Evolutionary conservation across 2,329 filamentous ascomycete genomes (phyloP), one percentile per base, ranked within the genome.

Genomic region (Paecilomyces variotii): DNA sequence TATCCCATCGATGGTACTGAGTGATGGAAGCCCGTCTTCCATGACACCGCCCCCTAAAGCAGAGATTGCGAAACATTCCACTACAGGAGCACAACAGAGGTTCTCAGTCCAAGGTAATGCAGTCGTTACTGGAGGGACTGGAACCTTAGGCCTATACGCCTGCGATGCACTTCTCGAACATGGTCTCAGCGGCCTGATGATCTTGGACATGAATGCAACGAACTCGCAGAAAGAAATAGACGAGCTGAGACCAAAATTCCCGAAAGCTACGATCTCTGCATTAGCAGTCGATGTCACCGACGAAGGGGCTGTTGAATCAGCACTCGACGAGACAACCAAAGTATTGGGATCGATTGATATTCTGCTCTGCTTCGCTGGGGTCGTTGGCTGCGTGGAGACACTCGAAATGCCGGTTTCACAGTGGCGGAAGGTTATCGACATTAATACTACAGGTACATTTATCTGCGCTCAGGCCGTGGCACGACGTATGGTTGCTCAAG

Each of bases 401-500:
- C 70, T 88, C 0, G 82, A 87, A 1, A 84, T 86, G 75, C 73
- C 78, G 0, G 72, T 80, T 0, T 74, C 78, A 1, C 78, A 87
- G 63, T 91, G 84, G 81, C 80, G 84, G 5, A 79, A 80, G 28
- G 81, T 87, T 0, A 66, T 91, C 24, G 87, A 90, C 58, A 81
- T 91, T 67, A 92, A 92, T 68, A 83, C 86, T 1, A 88, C 86
- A 0, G 89, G 88, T 0, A 77, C 81, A 0, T 92, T 90, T 65
- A 76, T 91, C 14, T 85, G 84, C 63, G 87, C 88, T 0, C 87
- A 89, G 63, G 88, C 87, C 4, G 78, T 78, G 0, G 82, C 5
- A 30, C 77, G 76, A 55, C 73, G 80, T n/a, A 86, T 88, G 80
- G 77, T 82, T 11, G 57, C 70, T 11, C 68, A 78, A 56, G 73